Percentiles rank a stretch among this genome's conserved stretches.
These are phyloP conservation scores for Hymenoscyphus occultus DNA, from an alignment of 2,329 filamentous ascomycete genomes.

Conservation along the genomic window DNA sequence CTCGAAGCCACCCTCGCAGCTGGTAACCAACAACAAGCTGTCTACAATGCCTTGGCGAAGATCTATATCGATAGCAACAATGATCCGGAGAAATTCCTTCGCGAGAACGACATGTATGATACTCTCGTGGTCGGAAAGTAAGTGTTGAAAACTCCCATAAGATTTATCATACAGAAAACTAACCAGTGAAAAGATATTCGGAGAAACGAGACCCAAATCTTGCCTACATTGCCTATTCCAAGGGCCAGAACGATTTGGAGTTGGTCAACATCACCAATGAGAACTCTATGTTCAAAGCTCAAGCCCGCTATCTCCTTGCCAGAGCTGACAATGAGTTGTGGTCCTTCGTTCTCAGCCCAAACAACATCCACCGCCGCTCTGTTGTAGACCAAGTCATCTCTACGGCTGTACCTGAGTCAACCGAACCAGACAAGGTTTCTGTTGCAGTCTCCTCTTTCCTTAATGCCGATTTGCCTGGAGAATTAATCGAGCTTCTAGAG, in stretches of 20 bases:
- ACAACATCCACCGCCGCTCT: slow-evolving; percentile 92
- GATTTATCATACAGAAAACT: too few species aligned
- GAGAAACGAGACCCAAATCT: slow-evolving; percentile 97
- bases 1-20: slow-evolving; percentile 84
- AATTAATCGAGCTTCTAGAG: slow-evolving; percentile 95
- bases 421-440: slow-evolving; percentile 90
- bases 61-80: slow-evolving; percentile 99
- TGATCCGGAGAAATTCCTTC: slow-evolving; percentile 94
- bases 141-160: too few species aligned
- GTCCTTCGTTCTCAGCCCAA: slow-evolving; percentile 90
- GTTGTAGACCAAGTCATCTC: slow-evolving; percentile 95
- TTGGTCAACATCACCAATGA: slow-evolving; percentile 98
- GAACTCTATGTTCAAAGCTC: slow-evolving; percentile 99
- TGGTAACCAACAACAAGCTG: slow-evolving; percentile 92
- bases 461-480: slow-evolving; percentile 81
- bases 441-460: slow-evolving; percentile 93
- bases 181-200: slow-evolving; percentile 87
- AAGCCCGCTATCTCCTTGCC: slow-evolving; percentile 91
- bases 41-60: slow-evolving; percentile 96
- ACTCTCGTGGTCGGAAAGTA: slow-evolving; percentile 92
- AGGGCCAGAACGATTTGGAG: slow-evolving; percentile 96
- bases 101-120: slow-evolving; percentile 96
- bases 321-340: slow-evolving; percentile 88
- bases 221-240: slow-evolving; percentile 86
- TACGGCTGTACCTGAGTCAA: slow-evolving; percentile 89